Percentiles rank a stretch among this genome's conserved stretches.
These are phyloP conservation scores for Salix exigua DNA, from an alignment of 345 rosid species.

Conservation along the genomic window DNA sequence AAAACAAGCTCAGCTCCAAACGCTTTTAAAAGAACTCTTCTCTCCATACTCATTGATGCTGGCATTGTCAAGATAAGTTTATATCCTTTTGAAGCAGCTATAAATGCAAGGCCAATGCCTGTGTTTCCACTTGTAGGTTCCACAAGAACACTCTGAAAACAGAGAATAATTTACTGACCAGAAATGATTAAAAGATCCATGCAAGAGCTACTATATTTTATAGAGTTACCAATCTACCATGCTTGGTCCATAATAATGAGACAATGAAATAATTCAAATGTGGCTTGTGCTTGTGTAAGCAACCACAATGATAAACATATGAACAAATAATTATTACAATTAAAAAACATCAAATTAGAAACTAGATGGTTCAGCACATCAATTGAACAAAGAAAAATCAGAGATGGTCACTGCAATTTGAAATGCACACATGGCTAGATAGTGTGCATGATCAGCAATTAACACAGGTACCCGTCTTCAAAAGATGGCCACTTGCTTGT, in stretches of 20 bases:
- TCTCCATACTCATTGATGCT: constrained; percentile 35
- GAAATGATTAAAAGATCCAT: constrained; percentile 4
- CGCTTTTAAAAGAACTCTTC: constrained; percentile 33
- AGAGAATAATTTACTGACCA: not conserved
- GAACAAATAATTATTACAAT: not conserved
- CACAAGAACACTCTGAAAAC: constrained; percentile 25
- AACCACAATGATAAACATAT: not conserved
- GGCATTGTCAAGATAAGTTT: constrained; percentile 35
- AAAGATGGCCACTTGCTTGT: not conserved
- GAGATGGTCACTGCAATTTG: not conserved
- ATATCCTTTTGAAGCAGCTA: constrained; percentile 36
- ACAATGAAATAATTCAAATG: not conserved
- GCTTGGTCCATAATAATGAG: not conserved
- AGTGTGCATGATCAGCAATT: not conserved
- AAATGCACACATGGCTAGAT: not conserved
- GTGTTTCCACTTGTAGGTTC: constrained; percentile 40
- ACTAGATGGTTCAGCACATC: not conserved
- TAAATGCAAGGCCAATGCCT: constrained; percentile 35
- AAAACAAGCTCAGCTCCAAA: constrained; percentile 34
- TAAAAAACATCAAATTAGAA: not conserved
- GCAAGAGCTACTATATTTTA: not conserved
- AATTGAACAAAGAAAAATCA: no score
- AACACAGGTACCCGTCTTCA: not conserved
- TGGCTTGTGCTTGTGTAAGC: not conserved
- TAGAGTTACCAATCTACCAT: not conserved